Evolutionary conservation across 768 basidiomycete species (phyloP), one percentile per base, ranked within the genome.

Genomic region (Suillus paluster): DNA sequence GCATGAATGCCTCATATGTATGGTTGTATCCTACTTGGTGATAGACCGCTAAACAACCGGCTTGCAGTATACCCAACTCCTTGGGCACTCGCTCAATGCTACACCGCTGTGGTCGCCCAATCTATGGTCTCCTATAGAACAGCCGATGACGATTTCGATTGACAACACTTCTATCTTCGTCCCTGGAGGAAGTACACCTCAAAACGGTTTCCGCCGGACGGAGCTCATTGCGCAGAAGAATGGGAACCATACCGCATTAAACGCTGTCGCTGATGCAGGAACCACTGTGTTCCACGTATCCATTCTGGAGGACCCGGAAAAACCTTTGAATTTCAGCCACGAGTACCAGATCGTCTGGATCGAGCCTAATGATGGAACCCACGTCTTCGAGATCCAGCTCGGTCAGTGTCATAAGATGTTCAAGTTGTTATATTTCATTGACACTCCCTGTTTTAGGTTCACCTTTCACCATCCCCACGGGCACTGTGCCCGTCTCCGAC

Each of bases 291-390:
- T 84, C 71, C 81, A 86, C 63, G 82, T 84, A 56, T 83, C 82
- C 11, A 75, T 87, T 61, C 73, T 74, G 53, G 60, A 69, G 48
- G 80, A 85, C 63, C 64, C 76, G 17, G 50, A 50, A 19, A 69
- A 68, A 25, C 81, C 81, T 14, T 69, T 88, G 66, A 86, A 86
- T 67, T 79, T 78, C 64, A 77, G 64, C 10, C 86, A 88, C 60
- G 86, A 88, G 66, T 86, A 88, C 66, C 86, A 88, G 66, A 77
- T 84, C 55, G 83, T 88, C 15, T 87, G 83, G 70, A 85, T 88
- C 60, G 86, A 89, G 72, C 83, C 85, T 1, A 77, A 68, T 57
- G 87, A 88, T 65, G 85, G 85, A 7, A 78, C 81, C 4, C 86
- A 86, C 72, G 77, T 87, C 23, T 89, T 89, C 67, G 84, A 79